Conservation (phyloP, 257 asterid genomes). For the Penstemon davidsonii region DNA sequence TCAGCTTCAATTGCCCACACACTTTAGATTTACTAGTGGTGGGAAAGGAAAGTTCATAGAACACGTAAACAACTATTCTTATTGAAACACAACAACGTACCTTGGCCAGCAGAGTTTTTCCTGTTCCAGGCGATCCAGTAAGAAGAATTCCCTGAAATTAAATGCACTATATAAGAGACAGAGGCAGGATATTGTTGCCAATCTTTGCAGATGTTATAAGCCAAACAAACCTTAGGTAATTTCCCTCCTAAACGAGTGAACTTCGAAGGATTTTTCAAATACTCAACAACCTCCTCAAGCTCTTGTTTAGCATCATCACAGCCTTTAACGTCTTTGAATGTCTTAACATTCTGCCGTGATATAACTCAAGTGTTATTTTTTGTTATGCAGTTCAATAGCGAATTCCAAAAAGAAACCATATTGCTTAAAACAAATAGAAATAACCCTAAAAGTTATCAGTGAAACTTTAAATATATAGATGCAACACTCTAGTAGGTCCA, state of each 20-base stretch:
- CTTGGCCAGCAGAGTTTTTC: slow-evolving; percentile 95
- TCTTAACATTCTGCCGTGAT: slow-evolving; percentile 81
- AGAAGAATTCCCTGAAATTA: slow-evolving; percentile 87
- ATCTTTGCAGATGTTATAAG: slow-evolving; percentile 11
- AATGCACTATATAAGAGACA: slow-evolving; percentile 18
- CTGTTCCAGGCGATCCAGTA: slow-evolving; percentile 99
- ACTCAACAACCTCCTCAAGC: slow-evolving; percentile 99
- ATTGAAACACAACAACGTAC: slow-evolving; percentile 37
- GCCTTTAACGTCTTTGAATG: slow-evolving; percentile 97
- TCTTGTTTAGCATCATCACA: slow-evolving; percentile 99
- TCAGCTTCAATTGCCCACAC: slow-evolving; percentile 3
- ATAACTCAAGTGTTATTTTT: slow-evolving; percentile 20
- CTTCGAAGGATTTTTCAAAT: slow-evolving; percentile 84
- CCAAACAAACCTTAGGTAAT: slow-evolving; percentile 80
- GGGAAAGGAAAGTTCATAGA: slow-evolving; percentile 15
- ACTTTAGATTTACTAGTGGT: slow-evolving; percentile 9
- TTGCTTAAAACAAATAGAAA: slow-evolving; percentile 5
- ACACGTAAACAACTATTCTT: slow-evolving; percentile 3
- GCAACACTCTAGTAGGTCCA: slow-evolving; percentile 15
- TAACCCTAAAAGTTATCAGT: neutral
- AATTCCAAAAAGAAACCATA: neutral
- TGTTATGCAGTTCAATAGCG: slow-evolving; percentile 4
- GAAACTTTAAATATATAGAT: neutral
- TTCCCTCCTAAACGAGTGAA: slow-evolving; percentile 97
- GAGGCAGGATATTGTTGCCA: slow-evolving; percentile 11